Evolutionary conservation across 768 basidiomycete genomes (phyloP).

Genomic region (Tulasnella sp.): DNA sequence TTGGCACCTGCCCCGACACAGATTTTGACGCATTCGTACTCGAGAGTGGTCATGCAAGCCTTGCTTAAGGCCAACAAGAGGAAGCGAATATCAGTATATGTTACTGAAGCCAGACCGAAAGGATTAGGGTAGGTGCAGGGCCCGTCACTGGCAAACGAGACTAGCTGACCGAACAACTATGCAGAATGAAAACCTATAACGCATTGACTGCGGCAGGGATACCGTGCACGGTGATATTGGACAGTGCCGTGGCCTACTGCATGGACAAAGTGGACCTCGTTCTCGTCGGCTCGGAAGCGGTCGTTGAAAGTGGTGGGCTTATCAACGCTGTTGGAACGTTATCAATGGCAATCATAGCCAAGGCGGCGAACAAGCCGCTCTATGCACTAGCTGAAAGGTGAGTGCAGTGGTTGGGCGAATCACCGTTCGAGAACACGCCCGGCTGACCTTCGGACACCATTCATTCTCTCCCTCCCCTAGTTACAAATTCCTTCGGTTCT

Average conservation of each 20-base stretch:
- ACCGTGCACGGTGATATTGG: constrained; percentile 89
- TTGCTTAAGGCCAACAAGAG: constrained; percentile 80
- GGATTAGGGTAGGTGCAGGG: constrained; percentile 68
- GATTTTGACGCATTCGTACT: constrained; percentile 97
- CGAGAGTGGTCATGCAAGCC: constrained; percentile 90
- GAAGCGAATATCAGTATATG: constrained; percentile 95
- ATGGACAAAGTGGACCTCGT: constrained; percentile 97
- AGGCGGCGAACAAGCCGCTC: constrained; percentile 90
- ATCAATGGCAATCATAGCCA: constrained; percentile 94
- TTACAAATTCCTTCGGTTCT: constrained; percentile 96
- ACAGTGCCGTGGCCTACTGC: constrained; percentile 93
- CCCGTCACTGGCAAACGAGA: not conserved
- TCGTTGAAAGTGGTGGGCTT: constrained; percentile 92
- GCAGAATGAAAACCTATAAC: constrained; percentile 86
- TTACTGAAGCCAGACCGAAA: constrained; percentile 90
- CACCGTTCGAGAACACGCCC: no score
- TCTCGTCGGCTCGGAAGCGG: constrained; percentile 94
- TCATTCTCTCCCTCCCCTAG: constrained; percentile 41
- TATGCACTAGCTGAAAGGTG: constrained; percentile 92
- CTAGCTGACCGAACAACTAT: not conserved
- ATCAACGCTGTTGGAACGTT: constrained; percentile 93
- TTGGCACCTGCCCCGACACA: constrained; percentile 38
- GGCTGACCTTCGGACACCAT: not conserved
- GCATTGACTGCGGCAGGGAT: constrained; percentile 83
- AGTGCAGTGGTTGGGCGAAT: constrained; percentile 24